Evolutionary conservation across 768 basidiomycete species (phyloP).

Genomic region (Boletellus ananiceps): DNA sequence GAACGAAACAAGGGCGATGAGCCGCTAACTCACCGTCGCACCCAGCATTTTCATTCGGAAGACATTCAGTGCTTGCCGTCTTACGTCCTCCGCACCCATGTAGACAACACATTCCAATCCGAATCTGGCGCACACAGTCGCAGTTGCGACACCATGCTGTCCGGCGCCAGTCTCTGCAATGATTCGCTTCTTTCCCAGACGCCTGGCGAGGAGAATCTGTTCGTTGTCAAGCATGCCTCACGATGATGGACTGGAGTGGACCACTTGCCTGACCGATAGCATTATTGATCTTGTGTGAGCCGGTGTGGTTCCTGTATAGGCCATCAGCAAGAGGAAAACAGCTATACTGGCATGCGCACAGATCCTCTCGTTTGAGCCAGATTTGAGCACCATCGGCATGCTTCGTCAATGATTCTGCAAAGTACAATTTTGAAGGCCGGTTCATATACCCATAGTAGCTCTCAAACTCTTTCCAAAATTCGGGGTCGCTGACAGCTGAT

Average conservation of each 20-base stretch:
- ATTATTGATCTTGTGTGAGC: slow-evolving; percentile 99
- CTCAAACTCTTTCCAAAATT: slow-evolving; percentile 89
- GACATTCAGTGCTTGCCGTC: slow-evolving; percentile 93
- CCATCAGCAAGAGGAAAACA: slow-evolving; percentile 2
- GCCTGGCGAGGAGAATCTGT: slow-evolving; percentile 87
- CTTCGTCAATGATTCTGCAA: slow-evolving; percentile 86
- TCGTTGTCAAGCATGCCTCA: background rate
- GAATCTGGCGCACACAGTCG: slow-evolving; percentile 96
- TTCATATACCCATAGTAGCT: slow-evolving; percentile 92
- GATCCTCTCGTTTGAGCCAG: slow-evolving; percentile 95
- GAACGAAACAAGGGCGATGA: background rate
- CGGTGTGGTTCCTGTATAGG: slow-evolving; percentile 83
- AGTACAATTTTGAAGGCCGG: slow-evolving; percentile 86
- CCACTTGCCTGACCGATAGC: slow-evolving; percentile 83
- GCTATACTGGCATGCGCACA: slow-evolving; percentile 43
- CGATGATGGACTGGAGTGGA: background rate
- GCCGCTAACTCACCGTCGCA: slow-evolving; percentile 54
- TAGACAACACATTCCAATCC: slow-evolving; percentile 93
- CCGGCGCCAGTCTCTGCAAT: slow-evolving; percentile 99
- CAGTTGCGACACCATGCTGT: slow-evolving; percentile 98
- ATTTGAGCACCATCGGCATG: slow-evolving; percentile 91
- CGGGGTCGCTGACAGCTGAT: slow-evolving; percentile 78
- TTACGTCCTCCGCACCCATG: slow-evolving; percentile 98
- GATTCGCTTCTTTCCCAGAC: slow-evolving; percentile 93
- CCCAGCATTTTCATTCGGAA: slow-evolving; percentile 98